Conservation (phyloP, 2,329 filamentous ascomycete species). For the Penicillium sp. region DNA sequence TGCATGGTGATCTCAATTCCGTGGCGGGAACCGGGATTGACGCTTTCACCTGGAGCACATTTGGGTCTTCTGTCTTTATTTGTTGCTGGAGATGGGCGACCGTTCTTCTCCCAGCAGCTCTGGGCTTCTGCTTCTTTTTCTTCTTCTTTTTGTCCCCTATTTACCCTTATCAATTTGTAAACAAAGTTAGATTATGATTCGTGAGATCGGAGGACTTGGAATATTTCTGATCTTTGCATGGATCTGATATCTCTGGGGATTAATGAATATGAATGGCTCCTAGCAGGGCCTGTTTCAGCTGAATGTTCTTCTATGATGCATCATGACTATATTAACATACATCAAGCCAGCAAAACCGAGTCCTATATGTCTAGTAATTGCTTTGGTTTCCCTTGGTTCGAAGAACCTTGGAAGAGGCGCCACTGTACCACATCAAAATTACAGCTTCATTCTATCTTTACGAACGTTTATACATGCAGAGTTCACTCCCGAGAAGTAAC, state of each 20-base stretch:
- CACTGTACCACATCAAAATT: too few species aligned
- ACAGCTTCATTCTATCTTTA: too few species aligned
- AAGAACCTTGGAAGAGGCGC: too few species aligned
- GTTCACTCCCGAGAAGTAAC: too few species aligned
- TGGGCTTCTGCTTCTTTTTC: slow-evolving; percentile 2
- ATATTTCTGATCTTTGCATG: not conserved
- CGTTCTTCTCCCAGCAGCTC: not conserved
- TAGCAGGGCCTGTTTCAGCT: not conserved
- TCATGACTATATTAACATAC: not conserved
- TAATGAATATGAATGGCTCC: not conserved
- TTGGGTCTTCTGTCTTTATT: slow-evolving; percentile 12
- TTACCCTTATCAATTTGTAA: slow-evolving; percentile 23
- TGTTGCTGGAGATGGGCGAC: slow-evolving; percentile 8
- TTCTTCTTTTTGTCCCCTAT: slow-evolving; percentile 11
- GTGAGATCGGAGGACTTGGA: slow-evolving; percentile 12
- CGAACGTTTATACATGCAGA: too few species aligned
- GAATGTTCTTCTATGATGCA: not conserved
- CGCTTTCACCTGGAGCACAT: slow-evolving; percentile 22
- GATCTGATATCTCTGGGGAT: not conserved
- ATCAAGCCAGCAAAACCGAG: too few species aligned
- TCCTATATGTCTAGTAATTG: too few species aligned
- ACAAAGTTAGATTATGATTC: slow-evolving; percentile 30
- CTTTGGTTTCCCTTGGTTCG: too few species aligned
- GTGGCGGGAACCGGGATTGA: slow-evolving; percentile 25
- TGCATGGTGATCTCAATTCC: slow-evolving; percentile 23